Percentiles rank a stretch among this genome's conserved stretches.
Conservation (phyloP, 2,329 filamentous ascomycete genomes). For the Colletotrichum eremochloae region DNA sequence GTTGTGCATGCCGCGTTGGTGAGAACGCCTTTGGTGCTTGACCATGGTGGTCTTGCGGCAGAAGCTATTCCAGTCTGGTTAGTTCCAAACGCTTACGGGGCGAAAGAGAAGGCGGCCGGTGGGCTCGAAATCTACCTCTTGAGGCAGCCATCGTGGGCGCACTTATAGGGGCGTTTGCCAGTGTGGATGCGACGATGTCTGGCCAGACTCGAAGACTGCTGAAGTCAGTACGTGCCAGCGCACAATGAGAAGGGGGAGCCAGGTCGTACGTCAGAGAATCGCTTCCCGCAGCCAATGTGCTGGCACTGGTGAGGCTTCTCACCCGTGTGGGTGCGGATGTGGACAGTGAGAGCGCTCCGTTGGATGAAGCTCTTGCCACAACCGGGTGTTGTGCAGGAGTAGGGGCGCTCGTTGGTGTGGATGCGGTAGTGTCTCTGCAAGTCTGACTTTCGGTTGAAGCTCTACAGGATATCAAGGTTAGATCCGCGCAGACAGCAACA, state of each 20-base stretch:
- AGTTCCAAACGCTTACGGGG: conserved; percentile 34
- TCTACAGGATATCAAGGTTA: conserved; percentile 58
- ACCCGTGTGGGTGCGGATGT: conserved; percentile 78
- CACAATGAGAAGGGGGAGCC: neutral
- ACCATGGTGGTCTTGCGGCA: conserved; percentile 81
- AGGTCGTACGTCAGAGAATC: conserved; percentile 75
- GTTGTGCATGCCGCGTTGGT: conserved; percentile 70
- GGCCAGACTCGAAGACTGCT: conserved; percentile 73
- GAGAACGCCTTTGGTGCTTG: conserved; percentile 73
- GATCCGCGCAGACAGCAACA: conserved; percentile 16
- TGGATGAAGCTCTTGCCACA: conserved; percentile 81
- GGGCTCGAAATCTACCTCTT: conserved; percentile 64
- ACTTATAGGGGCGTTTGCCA: conserved; percentile 76
- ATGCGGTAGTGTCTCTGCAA: conserved; percentile 78
- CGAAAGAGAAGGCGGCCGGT: neutral
- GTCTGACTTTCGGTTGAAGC: conserved; percentile 80
- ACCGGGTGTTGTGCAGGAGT: conserved; percentile 69
- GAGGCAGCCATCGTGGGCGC: conserved; percentile 70
- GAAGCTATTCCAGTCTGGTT: conserved; percentile 63
- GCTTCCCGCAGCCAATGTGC: conserved; percentile 74
- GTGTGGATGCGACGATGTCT: conserved; percentile 76
- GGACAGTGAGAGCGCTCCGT: conserved; percentile 77
- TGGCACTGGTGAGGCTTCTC: conserved; percentile 80
- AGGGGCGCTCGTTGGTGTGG: conserved; percentile 79
- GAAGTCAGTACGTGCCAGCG: conserved; percentile 49